A percentile compares a stretch with the other conserved stretches of the same genome.
These are phyloP conservation scores for Isatis lusitanica DNA, from an alignment of 441 rosid species.

Conservation along the genomic window DNA sequence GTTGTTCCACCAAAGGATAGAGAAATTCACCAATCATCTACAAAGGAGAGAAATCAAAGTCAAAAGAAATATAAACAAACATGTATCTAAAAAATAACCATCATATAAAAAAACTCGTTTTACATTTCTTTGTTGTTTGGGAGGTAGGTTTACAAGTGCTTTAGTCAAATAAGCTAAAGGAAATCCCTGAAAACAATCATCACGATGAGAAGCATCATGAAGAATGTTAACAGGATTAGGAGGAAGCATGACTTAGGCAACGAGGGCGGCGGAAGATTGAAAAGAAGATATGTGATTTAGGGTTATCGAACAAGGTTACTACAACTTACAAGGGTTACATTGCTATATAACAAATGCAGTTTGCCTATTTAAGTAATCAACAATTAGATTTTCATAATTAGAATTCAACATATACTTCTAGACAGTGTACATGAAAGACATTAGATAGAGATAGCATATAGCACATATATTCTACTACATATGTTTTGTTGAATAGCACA, in stretches of 20 bases:
- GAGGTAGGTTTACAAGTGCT: not conserved
- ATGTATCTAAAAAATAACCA: not conserved
- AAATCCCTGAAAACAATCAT: not conserved
- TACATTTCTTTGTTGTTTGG: not conserved
- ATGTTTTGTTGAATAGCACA: not conserved
- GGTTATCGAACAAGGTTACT: not conserved
- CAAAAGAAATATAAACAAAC: not conserved
- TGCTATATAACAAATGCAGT: not conserved
- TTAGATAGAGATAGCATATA: not conserved
- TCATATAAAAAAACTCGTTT: not conserved
- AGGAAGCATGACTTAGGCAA: not conserved
- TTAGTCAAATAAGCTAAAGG: not conserved
- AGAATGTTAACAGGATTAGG: too few relatives aligned
- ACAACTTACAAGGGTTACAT: too few relatives aligned
- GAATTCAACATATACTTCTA: not conserved
- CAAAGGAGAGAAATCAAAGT: not conserved
- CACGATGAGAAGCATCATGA: not conserved
- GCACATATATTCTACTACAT: not conserved
- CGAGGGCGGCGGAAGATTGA: not conserved
- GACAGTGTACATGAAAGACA: not conserved
- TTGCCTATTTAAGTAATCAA: not conserved
- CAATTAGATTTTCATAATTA: not conserved
- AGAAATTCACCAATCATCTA: not conserved
- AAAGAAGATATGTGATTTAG: not conserved
- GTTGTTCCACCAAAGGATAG: not conserved